Percentiles rank a stretch among this genome's conserved stretches.
These are phyloP conservation scores for Erigeron philadelphicus DNA, from an alignment of 140 eudicot genomes.

Conservation along the genomic window DNA sequence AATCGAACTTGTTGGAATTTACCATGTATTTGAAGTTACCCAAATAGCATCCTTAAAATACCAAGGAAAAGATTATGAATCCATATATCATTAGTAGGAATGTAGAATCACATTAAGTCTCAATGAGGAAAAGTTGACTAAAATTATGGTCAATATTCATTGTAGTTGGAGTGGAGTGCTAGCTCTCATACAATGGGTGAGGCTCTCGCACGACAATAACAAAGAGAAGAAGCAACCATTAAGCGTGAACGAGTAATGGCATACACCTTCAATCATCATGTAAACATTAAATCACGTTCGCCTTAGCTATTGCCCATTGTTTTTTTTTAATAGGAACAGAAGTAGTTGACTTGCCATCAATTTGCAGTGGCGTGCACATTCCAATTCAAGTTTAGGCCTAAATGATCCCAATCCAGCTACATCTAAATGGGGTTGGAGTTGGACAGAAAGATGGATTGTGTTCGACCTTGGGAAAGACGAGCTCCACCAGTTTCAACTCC, in stretches of 20 bases:
- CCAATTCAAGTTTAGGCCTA: slow-evolving; percentile 36
- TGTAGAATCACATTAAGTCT: no score
- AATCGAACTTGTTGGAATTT: no score
- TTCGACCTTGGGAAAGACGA: slow-evolving; percentile 85
- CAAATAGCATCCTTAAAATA: no score
- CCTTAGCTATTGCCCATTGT: neutral
- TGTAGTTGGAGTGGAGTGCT: no score
- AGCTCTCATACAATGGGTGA: slow-evolving; percentile 30
- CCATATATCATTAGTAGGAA: no score
- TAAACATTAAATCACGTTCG: slow-evolving; percentile 12
- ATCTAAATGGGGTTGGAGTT: slow-evolving; percentile 94
- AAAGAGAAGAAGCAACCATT: slow-evolving; percentile 74
- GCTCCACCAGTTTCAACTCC: slow-evolving; percentile 45
- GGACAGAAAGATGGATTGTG: slow-evolving; percentile 95
- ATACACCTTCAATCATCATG: slow-evolving; percentile 92
- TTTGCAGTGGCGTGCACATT: slow-evolving; percentile 80
- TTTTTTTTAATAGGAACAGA: no score
- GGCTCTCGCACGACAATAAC: slow-evolving; percentile 59
- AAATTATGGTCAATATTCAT: no score
- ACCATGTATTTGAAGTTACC: no score
- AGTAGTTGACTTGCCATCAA: no score
- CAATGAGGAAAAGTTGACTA: no score
- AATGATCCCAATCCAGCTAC: slow-evolving; percentile 44
- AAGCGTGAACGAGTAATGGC: slow-evolving; percentile 93
- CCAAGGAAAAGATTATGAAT: no score